Percentiles rank a stretch among this genome's conserved stretches.
These are phyloP conservation scores for Gymnopilus dilepis DNA, from an alignment of 768 basidiomycete genomes.

Conservation along the genomic window DNA sequence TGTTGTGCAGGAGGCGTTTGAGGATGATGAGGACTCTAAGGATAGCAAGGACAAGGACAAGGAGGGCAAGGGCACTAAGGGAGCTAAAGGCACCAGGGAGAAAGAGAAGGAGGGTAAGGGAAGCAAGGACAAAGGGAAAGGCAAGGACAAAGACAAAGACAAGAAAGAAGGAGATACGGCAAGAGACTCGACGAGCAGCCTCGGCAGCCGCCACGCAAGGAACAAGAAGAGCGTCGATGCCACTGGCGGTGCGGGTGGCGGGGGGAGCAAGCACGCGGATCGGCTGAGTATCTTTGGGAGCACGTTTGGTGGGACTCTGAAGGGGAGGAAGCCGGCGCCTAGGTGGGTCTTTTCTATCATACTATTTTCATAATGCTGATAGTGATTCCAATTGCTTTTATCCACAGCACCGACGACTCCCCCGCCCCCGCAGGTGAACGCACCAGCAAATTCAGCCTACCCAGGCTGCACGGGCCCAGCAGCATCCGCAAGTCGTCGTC, in stretches of 20 bases:
- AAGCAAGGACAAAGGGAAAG: conserved; percentile 36
- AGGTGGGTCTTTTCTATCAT: conserved; percentile 47
- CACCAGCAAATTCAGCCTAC: conserved; percentile 51
- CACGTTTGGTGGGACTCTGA: conserved; percentile 62
- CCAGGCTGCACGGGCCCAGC: conserved; percentile 47
- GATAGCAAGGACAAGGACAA: conserved; percentile 19
- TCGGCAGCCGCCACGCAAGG: conserved; percentile 44
- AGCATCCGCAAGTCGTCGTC: conserved; percentile 46
- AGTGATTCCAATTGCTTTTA: not conserved
- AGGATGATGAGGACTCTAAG: conserved; percentile 31
- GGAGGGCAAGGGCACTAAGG: not conserved
- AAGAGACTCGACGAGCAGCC: conserved; percentile 33
- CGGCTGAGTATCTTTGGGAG: conserved; percentile 86
- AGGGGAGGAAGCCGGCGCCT: conserved; percentile 82
- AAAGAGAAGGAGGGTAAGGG: conserved; percentile 14
- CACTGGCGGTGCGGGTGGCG: no score
- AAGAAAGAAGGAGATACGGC: conserved; percentile 23
- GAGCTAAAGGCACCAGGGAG: conserved; percentile 17
- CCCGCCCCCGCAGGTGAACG: conserved; percentile 44
- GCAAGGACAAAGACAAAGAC: conserved; percentile 26
- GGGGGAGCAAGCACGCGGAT: conserved; percentile 51
- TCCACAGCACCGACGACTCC: conserved; percentile 34
- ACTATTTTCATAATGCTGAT: not conserved
- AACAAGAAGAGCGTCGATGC: conserved; percentile 57
- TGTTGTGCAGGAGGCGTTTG: conserved; percentile 32